These are phyloP conservation scores for Mallotus repandus DNA, from an alignment of 441 rosid genomes.

Conservation along the genomic window DNA sequence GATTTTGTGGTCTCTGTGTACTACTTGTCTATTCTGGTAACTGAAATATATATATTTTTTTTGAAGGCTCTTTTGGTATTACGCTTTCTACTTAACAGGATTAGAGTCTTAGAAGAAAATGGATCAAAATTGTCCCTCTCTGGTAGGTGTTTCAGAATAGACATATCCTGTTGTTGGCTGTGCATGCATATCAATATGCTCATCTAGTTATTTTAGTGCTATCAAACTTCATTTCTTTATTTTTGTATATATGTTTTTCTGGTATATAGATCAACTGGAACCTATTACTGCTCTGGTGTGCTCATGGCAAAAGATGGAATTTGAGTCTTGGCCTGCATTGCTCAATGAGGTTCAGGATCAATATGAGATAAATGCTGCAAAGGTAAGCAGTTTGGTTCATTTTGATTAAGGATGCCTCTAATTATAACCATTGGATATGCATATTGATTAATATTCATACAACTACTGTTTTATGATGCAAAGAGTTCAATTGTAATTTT, in stretches of 20 bases:
- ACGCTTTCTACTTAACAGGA: conserved; percentile 73
- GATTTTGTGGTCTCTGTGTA: not conserved
- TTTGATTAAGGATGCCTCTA: not conserved
- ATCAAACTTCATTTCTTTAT: conserved; percentile 9
- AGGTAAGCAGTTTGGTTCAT: conserved; percentile 46
- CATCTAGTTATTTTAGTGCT: not conserved
- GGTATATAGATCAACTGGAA: conserved; percentile 54
- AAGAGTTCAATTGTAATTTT: not conserved
- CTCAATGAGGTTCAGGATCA: conserved; percentile 85
- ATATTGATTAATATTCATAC: not conserved
- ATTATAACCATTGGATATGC: not conserved
- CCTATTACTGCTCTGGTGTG: conserved; percentile 63
- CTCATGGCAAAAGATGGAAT: conserved; percentile 91
- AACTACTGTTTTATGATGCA: not conserved
- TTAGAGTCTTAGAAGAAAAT: conserved; percentile 52
- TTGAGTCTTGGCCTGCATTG: conserved; percentile 82
- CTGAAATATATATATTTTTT: conserved; percentile 25
- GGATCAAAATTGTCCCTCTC: conserved; percentile 71
- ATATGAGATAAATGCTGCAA: conserved; percentile 75
- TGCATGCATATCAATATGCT: not conserved
- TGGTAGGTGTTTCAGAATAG: conserved; percentile 45
- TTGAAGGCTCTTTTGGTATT: conserved; percentile 82
- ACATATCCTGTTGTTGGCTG: conserved; percentile 13
- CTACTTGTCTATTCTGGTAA: not conserved
- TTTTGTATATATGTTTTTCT: conserved; percentile 16